Percentiles rank a stretch among this genome's conserved stretches.
Evolutionary conservation across 108 stramenopile species (phyloP).

Genomic region (Stephanodiscus minutulus): DNA sequence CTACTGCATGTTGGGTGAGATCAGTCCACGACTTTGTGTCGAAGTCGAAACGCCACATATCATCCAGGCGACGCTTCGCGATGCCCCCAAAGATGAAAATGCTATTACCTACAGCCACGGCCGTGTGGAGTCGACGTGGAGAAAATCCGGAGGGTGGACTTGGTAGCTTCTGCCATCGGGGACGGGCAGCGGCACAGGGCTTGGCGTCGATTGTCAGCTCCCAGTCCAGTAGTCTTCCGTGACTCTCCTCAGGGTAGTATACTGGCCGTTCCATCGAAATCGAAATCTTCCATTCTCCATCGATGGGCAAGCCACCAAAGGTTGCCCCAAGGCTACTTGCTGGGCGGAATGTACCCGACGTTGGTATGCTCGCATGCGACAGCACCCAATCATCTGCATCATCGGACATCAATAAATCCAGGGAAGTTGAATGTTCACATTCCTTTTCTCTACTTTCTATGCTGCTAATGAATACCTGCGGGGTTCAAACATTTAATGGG

Average conservation of each 20-base stretch:
- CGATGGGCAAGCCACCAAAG: slow-evolving; percentile 25
- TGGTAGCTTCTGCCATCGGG: slow-evolving; percentile 29
- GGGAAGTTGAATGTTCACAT: slow-evolving; percentile 9
- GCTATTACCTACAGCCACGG: slow-evolving; percentile 31
- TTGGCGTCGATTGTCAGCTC: slow-evolving; percentile 18
- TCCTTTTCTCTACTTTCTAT: slow-evolving; percentile 13
- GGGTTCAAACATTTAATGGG: neutral
- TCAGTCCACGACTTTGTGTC: slow-evolving; percentile 24
- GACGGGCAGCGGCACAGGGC: slow-evolving; percentile 16
- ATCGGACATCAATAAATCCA: slow-evolving; percentile 28
- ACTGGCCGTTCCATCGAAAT: slow-evolving; percentile 3
- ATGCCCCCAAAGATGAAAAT: slow-evolving; percentile 39
- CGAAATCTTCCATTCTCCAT: slow-evolving; percentile 33
- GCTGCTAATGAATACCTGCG: slow-evolving; percentile 25
- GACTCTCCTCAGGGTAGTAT: neutral
- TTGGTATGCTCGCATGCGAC: slow-evolving; percentile 21
- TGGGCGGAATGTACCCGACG: slow-evolving; percentile 32
- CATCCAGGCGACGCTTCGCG: slow-evolving; percentile 18
- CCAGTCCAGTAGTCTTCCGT: slow-evolving; percentile 28
- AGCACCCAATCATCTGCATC: slow-evolving; percentile 27
- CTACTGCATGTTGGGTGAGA: slow-evolving; percentile 11
- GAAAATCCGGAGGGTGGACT: slow-evolving; percentile 14
- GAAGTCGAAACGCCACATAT: slow-evolving; percentile 46
- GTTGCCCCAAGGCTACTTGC: slow-evolving; percentile 22
- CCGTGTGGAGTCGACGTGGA: slow-evolving; percentile 28